Evolutionary conservation across 2,329 filamentous ascomycete genomes (phyloP).

Genomic region (Microascus cirrosus): DNA sequence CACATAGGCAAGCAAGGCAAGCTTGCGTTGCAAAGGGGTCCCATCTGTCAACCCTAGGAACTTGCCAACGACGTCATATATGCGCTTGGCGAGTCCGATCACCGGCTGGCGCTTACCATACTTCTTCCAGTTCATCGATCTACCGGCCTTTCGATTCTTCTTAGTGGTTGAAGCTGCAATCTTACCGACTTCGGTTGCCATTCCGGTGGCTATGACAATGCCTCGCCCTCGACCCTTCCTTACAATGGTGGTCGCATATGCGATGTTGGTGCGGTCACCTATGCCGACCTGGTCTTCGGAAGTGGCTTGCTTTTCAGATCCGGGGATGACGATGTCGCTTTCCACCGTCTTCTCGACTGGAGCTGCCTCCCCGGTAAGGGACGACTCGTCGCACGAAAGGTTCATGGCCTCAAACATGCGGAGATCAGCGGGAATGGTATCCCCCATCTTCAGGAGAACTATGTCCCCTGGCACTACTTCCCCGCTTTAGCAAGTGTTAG

Average conservation of each 20-base stretch:
- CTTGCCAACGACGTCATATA: slow-evolving; percentile 38
- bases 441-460: slow-evolving; percentile 55
- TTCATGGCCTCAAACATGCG: slow-evolving; percentile 66
- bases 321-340: slow-evolving; percentile 30
- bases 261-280: slow-evolving; percentile 64
- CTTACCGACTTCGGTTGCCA: slow-evolving; percentile 59
- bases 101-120: slow-evolving; percentile 39
- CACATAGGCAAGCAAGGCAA: slow-evolving; percentile 66
- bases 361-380: slow-evolving; percentile 65
- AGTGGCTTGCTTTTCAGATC: slow-evolving; percentile 31
- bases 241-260: slow-evolving; percentile 63
- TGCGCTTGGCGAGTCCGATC: slow-evolving; percentile 32
- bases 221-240: slow-evolving; percentile 63
- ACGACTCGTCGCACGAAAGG: slow-evolving; percentile 66
- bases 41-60: slow-evolving; percentile 54
- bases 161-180: slow-evolving; percentile 48
- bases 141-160: slow-evolving; percentile 42
- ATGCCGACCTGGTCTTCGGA: slow-evolving; percentile 46
- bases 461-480: slow-evolving; percentile 65
- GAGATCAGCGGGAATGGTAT: slow-evolving; percentile 64
- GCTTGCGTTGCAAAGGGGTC: slow-evolving; percentile 67
- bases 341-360: slow-evolving; percentile 56
- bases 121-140: slow-evolving; percentile 41
- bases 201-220: slow-evolving; percentile 62
- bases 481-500: slow-evolving; percentile 24